These are phyloP conservation scores for Corrigiola litoralis DNA, from an alignment of 179 eudicot species.

Conservation along the genomic window DNA sequence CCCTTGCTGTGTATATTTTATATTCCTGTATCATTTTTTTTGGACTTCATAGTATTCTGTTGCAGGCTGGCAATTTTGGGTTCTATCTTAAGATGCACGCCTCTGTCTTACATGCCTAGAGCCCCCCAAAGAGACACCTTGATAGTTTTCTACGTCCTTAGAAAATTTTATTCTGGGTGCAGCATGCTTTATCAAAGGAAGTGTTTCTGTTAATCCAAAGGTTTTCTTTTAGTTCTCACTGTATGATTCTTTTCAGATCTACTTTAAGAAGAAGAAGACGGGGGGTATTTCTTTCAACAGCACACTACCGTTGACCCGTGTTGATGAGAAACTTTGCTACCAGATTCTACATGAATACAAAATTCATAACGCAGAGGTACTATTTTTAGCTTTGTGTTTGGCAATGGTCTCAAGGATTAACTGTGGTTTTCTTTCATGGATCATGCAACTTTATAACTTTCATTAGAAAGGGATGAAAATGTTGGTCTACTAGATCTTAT, in stretches of 20 bases:
- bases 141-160: neutral
- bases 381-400: constrained; percentile 5
- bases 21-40: neutral
- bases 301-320: constrained; percentile 71
- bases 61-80: neutral
- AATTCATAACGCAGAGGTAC: constrained; percentile 99
- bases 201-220: neutral
- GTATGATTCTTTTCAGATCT: constrained; percentile 48
- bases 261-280: constrained; percentile 96
- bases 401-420: neutral
- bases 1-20: neutral
- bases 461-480: neutral
- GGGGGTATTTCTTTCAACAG: constrained; percentile 99
- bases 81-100: neutral
- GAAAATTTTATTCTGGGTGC: neutral
- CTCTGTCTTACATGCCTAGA: no score
- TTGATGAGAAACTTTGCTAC: constrained; percentile 99
- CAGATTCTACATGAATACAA: constrained; percentile 98
- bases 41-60: neutral
- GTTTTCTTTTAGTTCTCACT: constrained; percentile 18
- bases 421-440: no score
- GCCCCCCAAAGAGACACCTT: no score
- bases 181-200: neutral
- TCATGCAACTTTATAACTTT: no score
- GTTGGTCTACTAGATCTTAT: no score